Base-by-base conservation (phyloP, 768 basidiomycete species). In the Suillus tomentosus region DNA sequence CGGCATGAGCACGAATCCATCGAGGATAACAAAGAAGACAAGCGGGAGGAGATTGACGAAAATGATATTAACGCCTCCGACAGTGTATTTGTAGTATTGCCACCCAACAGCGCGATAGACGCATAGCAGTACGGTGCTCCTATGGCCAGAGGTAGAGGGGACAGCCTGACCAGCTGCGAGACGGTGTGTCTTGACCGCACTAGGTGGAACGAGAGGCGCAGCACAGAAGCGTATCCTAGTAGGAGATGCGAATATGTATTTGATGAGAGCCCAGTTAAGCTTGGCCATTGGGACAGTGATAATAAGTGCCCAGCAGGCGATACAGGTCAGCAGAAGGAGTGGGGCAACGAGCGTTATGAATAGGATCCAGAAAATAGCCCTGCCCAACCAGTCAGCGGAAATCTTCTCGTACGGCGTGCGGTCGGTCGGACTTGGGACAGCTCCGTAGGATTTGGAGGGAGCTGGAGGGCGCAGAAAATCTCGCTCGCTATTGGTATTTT, bases 251-350 rank as follows among this genome's bases (percentile, higher is more conserved):
- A 89, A 88, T 59, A 99, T 82, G 74, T 92, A 84, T 54, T 89
- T 87, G 72, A 99, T 83, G 51, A 99, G 84, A n/a, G 87, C 93
- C 96, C 96, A 99, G 69, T 89, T 94, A 59, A 99, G 84, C 74
- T 91, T 96, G 39, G 96, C 97, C 97, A 99, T 99, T 4, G 97
- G 97, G 67, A 99, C 92, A 63, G 96, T 92, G 73, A 99, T 83
- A 65, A 99, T 88, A 65, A 95, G 82, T n/a, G 84, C 95, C 95
- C 96, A 99, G 79, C 97, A 99, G 60, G 94, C 79, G 66, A 93
- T 71, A 75, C 95, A 97, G 36, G 94, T 93, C 66, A 91, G 62
- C 61, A 97, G 83, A 84, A 99, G 89, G 66, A 94, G 79, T 7
- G 97, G 97, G 1, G 94, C 91, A 70, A 99, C 90, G 73, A 97